These are phyloP conservation scores for Staphylotrichum longicolle DNA, from an alignment of 495 filamentous ascomycete species.

Conservation along the genomic window DNA sequence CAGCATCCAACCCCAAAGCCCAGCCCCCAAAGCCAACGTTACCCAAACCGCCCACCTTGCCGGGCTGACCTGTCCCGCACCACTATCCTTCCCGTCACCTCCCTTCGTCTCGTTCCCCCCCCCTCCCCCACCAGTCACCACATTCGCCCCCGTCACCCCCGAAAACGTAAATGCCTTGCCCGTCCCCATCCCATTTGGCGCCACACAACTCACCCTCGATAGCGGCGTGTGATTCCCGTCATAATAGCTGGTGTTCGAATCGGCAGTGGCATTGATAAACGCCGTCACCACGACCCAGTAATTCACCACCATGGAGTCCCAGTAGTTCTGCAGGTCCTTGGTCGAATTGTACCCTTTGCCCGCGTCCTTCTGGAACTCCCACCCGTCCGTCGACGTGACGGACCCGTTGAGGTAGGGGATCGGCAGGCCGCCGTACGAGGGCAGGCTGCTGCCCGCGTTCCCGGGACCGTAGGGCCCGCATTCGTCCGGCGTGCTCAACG, in stretches of 20 bases:
- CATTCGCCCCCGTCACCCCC: constrained; percentile 4
- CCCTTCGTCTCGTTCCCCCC: background rate
- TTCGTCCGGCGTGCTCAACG: background rate
- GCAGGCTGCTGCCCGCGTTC: background rate
- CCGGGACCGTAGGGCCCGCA: constrained; percentile 12
- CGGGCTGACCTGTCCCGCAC: background rate
- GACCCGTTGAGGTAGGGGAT: constrained; percentile 16
- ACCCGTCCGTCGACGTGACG: constrained; percentile 10
- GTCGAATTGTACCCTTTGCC: constrained; percentile 10
- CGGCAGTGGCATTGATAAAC: constrained; percentile 13
- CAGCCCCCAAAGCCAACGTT: background rate
- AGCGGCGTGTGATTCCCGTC: background rate
- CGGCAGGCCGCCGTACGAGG: constrained; percentile 9
- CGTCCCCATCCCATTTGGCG: constrained; percentile 17
- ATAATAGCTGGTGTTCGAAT: background rate
- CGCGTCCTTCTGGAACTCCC: constrained; percentile 3
- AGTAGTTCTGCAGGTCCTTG: constrained; percentile 9
- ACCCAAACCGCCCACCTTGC: background rate
- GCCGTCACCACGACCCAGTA: constrained; percentile 12
- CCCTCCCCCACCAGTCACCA: background rate
- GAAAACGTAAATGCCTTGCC: constrained; percentile 18
- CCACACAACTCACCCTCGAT: constrained; percentile 8
- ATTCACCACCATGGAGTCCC: constrained; percentile 17
- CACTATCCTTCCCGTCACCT: background rate
- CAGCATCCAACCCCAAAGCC: background rate